Conservation (phyloP, 148 eudicot species). For the Diospyros kaki region DNA sequence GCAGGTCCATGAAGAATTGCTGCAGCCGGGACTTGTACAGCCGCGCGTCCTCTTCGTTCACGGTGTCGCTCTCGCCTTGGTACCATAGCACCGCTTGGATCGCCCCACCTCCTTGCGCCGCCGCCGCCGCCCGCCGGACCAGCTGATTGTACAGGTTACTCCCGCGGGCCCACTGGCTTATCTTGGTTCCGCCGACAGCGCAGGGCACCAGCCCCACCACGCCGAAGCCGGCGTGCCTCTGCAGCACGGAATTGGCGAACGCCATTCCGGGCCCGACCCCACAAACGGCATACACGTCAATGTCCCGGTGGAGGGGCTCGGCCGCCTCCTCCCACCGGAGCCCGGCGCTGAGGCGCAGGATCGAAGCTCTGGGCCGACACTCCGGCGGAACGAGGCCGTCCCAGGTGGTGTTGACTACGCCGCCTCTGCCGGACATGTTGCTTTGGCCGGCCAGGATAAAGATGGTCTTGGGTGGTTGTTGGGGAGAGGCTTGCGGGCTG, state of each 20-base stretch:
- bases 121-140: constrained; percentile 27
- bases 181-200: constrained; percentile 41
- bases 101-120: constrained; percentile 22
- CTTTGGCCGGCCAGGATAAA: constrained; percentile 47
- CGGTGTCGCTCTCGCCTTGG: constrained; percentile 46
- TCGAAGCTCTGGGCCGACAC: constrained; percentile 16
- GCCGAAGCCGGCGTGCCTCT: constrained; percentile 5
- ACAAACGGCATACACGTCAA: constrained; percentile 26
- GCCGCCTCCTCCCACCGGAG: constrained; percentile 31
- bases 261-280: constrained; percentile 51
- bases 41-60: constrained; percentile 16
- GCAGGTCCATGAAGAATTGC: constrained; percentile 24
- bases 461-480: constrained; percentile 4
- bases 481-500: too few relatives aligned
- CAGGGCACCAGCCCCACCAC: constrained; percentile 41
- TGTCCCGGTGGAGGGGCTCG: constrained; percentile 43
- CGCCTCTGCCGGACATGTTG: constrained; percentile 54
- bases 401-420: constrained; percentile 28
- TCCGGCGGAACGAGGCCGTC: constrained; percentile 30
- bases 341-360: constrained; percentile 18
- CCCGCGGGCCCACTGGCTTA: constrained; percentile 32
- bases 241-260: constrained; percentile 21
- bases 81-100: constrained; percentile 41
- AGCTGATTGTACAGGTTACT: constrained; percentile 18
- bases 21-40: constrained; percentile 20